A percentile compares a stretch with the other conserved stretches of the same genome.
phyloP scores from a whole-genome alignment of 257 asterid genomes.

The Nicotiana sylvestris region DNA sequence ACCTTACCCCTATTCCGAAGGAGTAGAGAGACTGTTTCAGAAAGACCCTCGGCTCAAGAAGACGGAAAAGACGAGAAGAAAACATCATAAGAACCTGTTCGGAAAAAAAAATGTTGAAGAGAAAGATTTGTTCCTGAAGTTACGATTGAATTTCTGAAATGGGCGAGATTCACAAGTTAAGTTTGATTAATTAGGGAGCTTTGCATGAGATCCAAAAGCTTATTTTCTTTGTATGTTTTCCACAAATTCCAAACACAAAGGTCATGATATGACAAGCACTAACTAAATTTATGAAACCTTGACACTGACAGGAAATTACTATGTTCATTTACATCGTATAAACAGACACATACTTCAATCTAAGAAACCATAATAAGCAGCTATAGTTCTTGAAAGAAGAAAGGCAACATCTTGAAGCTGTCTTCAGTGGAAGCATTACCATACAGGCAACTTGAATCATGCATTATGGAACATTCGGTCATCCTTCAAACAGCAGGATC shows the following conservation, averaged over 20 bases:
- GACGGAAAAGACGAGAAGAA: too few species aligned
- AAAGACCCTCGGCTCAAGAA: too few species aligned
- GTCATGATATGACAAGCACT: background rate
- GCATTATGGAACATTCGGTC: background rate
- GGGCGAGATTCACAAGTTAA: background rate
- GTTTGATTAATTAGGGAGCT: too few species aligned
- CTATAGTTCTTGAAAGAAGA: background rate
- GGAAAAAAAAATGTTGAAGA: background rate
- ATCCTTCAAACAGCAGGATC: conserved; percentile 56
- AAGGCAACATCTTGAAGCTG: background rate
- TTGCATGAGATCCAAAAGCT: background rate
- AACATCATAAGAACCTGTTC: background rate
- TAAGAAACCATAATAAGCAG: background rate
- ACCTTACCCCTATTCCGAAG: too few species aligned
- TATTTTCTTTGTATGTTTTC: background rate
- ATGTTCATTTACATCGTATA: background rate
- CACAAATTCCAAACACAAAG: background rate
- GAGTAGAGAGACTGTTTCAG: too few species aligned
- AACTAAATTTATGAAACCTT: background rate
- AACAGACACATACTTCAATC: background rate
- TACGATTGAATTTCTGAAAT: background rate
- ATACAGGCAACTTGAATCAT: background rate
- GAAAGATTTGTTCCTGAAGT: background rate
- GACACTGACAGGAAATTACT: background rate
- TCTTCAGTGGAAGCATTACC: background rate